Conservation (phyloP, 2,329 filamentous ascomycete species). For the Monosporascus sp. region DNA sequence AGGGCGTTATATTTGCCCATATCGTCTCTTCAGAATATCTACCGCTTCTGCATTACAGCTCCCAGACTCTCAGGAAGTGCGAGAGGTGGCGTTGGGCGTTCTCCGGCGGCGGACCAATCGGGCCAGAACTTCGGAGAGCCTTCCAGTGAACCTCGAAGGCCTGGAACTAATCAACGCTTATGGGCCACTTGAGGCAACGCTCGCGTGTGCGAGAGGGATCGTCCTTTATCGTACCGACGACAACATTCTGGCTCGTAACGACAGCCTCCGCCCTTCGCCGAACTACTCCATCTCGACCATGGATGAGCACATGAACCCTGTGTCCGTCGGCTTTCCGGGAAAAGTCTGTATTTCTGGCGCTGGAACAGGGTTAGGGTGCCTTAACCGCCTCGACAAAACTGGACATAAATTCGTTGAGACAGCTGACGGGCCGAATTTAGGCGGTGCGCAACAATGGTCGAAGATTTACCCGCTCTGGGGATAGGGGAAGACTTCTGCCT, state of each 20-base stretch:
- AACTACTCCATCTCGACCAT: conserved; percentile 35
- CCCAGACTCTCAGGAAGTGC: background rate
- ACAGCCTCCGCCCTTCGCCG: conserved; percentile 22
- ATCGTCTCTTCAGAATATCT: background rate
- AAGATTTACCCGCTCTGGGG: conserved; percentile 32
- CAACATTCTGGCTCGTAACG: conserved; percentile 2
- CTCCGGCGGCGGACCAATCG: background rate
- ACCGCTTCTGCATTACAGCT: background rate
- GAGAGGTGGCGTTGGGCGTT: background rate
- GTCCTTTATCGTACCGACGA: conserved; percentile 1
- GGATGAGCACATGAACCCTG: conserved; percentile 26
- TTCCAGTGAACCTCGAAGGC: conserved; percentile 3
- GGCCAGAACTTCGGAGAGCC: background rate
- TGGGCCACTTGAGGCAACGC: conserved; percentile 21
- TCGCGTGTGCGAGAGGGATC: conserved; percentile 5
- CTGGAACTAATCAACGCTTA: conserved; percentile 20
- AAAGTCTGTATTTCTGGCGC: conserved; percentile 35
- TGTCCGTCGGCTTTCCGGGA: conserved; percentile 34
- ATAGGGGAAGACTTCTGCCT: conserved; percentile 25
- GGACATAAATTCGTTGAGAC: background rate
- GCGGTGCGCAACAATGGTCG: too few relatives aligned
- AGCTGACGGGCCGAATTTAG: background rate
- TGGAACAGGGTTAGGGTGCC: conserved; percentile 19
- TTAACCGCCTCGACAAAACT: background rate
- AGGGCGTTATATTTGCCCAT: background rate